Conservation (phyloP, 2,329 filamentous ascomycete genomes). For the Fusarium mundagurra region DNA sequence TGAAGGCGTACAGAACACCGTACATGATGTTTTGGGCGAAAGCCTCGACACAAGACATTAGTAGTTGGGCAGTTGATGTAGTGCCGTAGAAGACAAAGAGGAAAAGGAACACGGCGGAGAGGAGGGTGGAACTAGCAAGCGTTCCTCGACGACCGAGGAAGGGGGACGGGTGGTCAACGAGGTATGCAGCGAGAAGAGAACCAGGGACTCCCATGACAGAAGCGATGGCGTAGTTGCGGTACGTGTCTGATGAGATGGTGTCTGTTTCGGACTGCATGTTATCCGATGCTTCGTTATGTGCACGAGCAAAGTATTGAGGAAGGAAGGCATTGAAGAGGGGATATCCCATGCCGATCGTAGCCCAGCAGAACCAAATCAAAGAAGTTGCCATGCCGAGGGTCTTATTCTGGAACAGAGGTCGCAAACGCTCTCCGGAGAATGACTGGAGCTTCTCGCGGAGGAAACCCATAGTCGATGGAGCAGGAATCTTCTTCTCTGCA, state of each 20-base stretch:
- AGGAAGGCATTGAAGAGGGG: slow-evolving; percentile 91
- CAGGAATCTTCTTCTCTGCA: slow-evolving; percentile 12
- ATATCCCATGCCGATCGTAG: slow-evolving; percentile 85
- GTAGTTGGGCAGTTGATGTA: slow-evolving; percentile 66
- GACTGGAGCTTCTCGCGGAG: slow-evolving; percentile 68
- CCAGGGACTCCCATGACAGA: slow-evolving; percentile 81
- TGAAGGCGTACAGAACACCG: slow-evolving; percentile 80
- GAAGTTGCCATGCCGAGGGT: slow-evolving; percentile 61
- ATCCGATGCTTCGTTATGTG: slow-evolving; percentile 54
- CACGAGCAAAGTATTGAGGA: slow-evolving; percentile 79
- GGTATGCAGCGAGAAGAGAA: slow-evolving; percentile 76
- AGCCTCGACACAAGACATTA: slow-evolving; percentile 73
- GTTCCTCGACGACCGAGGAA: slow-evolving; percentile 76
- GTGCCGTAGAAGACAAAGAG: slow-evolving; percentile 70
- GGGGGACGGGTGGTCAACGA: slow-evolving; percentile 72
- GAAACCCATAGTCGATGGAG: slow-evolving; percentile 49
- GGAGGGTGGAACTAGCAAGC: slow-evolving; percentile 72
- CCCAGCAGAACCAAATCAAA: slow-evolving; percentile 82
- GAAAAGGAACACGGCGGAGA: slow-evolving; percentile 76
- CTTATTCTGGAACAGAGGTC: slow-evolving; percentile 69
- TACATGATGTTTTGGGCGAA: slow-evolving; percentile 83
- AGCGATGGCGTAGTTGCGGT: slow-evolving; percentile 86
- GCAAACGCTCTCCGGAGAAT: slow-evolving; percentile 74
- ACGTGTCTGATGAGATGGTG: slow-evolving; percentile 62
- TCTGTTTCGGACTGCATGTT: slow-evolving; percentile 46